These are phyloP conservation scores for Arctium minus DNA, from an alignment of 129 eudicot genomes.

Conservation along the genomic window DNA sequence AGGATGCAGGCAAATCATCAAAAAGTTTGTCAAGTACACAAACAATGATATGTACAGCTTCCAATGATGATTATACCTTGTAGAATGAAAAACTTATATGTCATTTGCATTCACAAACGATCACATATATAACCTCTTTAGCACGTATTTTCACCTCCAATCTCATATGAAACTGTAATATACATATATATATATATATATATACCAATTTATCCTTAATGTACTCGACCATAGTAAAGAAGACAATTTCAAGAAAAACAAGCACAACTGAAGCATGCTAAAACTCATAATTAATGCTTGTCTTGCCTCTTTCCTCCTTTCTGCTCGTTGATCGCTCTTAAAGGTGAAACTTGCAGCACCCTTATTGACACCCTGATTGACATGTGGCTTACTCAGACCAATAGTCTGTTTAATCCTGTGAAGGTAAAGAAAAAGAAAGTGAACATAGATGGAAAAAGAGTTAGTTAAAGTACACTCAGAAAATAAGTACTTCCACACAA, in stretches of 20 bases:
- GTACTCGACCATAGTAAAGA: not conserved
- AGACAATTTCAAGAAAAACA: not conserved
- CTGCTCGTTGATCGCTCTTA: conserved; percentile 52
- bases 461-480: not conserved
- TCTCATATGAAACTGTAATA: conserved; percentile 24
- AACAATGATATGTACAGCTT: not conserved
- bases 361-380: conserved; percentile 16
- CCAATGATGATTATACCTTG: not conserved
- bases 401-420: conserved; percentile 37
- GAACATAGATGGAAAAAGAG: not conserved
- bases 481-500: not conserved
- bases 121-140: conserved; percentile 39
- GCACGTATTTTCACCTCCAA: conserved; percentile 39
- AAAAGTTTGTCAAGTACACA: not conserved
- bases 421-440: not conserved
- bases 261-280: not conserved
- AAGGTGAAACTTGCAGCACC: conserved; percentile 29
- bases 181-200: not conserved
- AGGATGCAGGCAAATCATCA: not conserved
- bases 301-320: conserved; percentile 63
- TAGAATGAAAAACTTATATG: not conserved
- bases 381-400: conserved; percentile 19
- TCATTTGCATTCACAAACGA: conserved; percentile 3
- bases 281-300: not conserved
- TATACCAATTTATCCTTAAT: not conserved